Evolutionary conservation across 495 filamentous ascomycete genomes (phyloP).

Genomic region (Aspergillus bridgeri): DNA sequence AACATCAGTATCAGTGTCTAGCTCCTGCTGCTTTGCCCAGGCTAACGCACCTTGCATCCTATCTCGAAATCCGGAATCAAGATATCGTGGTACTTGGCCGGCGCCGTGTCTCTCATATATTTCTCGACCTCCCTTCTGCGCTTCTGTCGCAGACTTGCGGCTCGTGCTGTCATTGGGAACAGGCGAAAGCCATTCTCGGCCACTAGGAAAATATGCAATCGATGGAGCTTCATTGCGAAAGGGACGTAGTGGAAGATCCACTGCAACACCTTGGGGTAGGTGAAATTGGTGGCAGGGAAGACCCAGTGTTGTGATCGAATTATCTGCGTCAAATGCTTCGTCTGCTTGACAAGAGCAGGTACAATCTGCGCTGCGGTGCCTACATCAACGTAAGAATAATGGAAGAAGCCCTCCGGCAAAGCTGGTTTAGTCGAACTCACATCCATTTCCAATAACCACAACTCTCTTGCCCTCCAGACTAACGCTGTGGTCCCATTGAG

Average conservation of each 20-base stretch:
- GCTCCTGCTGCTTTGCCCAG: too few species aligned
- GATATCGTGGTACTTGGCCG: conserved; percentile 53
- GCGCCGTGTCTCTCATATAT: conserved; percentile 44
- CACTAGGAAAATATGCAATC: conserved; percentile 22
- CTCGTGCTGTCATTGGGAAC: conserved; percentile 29
- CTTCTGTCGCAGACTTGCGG: conserved; percentile 29
- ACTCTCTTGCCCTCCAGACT: conserved; percentile 55
- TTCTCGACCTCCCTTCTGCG: conserved; percentile 27
- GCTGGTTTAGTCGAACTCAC: too few species aligned
- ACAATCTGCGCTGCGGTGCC: conserved; percentile 45
- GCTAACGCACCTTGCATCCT: conserved; percentile 52
- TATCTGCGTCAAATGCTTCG: conserved; percentile 25
- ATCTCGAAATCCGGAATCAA: conserved; percentile 52
- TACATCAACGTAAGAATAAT: conserved; percentile 5
- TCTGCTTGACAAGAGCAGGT: conserved; percentile 30
- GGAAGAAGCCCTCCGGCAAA: too few species aligned
- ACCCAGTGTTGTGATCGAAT: conserved; percentile 30
- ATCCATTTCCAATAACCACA: conserved; percentile 53
- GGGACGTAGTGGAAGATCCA: conserved; percentile 28
- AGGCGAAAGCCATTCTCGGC: conserved; percentile 35
- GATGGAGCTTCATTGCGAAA: conserved; percentile 23
- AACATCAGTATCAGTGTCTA: too few species aligned
- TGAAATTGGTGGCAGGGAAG: conserved; percentile 16
- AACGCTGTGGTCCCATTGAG: conserved; percentile 55
- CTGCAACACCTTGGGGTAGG: conserved; percentile 12